Evolutionary conservation across 495 filamentous ascomycete species (phyloP), one percentile per base, ranked within the genome.

Genomic region (Neurospora sp.): DNA sequence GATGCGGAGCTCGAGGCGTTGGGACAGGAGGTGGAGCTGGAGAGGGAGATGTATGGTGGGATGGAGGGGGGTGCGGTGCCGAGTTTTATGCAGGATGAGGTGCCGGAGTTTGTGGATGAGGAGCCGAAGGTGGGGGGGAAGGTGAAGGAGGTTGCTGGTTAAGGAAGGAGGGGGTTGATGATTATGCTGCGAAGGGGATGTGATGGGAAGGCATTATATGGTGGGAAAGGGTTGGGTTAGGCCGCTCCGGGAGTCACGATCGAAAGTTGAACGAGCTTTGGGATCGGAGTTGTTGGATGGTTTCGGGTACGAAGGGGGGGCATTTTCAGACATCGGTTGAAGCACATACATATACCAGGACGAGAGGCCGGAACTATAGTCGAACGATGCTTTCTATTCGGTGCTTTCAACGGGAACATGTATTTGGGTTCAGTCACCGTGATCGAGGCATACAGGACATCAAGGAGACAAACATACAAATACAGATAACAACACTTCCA

Each of bases 1-100:
- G 96, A 99, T 83, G 96, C 96, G 5, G 96, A 99, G 84, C 84
- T 99, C 76, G 96, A 99, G 84, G 93, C 94, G 38, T 84, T 99
- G 31, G 94, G 95, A 8, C 93, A 94, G 74, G 96, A 99, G 83
- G 90, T 91, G 16, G 91, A 97, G 84, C 86, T 94, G 72, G 90
- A 92, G 72, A 76, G 82, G 48, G 85, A 85, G 66, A 83, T 87
- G 62, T 66, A 66, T 66, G 87, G 85, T 20, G 88, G 89, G 70
- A 85, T 88, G 31, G 71, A 44, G 18, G 74, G 69, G 20, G 72
- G 71, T 0, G 87, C 86, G 35, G 84, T 95, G 75, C 96, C 96
- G 10, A 91, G 91, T 74, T 98, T 96, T 83, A 87, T 99, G 86
- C 87, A 93, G 79, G 94, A 97, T 78, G 94, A 85, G 78, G 81